A percentile compares a stretch with the other conserved stretches of the same genome.
These are phyloP conservation scores for Poteriospumella lacustris DNA, from an alignment of 108 stramenopile genomes.

Conservation along the genomic window DNA sequence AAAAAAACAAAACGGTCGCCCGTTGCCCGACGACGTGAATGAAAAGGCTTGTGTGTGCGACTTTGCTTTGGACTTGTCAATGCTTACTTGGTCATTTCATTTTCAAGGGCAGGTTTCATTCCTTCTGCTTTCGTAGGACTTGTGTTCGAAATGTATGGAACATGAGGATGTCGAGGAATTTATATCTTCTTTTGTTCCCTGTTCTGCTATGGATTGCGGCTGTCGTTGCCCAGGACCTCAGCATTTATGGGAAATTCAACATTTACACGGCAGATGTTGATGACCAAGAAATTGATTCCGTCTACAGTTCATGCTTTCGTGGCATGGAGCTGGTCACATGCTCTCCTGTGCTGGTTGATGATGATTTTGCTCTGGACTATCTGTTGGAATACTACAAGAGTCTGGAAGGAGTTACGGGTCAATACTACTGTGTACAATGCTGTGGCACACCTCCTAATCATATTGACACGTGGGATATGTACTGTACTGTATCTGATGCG, in stretches of 20 bases:
- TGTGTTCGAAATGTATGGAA: too few species aligned
- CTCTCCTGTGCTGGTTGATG: not conserved
- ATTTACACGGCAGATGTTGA: not conserved
- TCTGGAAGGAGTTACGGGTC: not conserved
- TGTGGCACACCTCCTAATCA: not conserved
- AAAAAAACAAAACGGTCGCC: too few species aligned
- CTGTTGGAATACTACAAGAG: not conserved
- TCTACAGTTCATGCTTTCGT: not conserved
- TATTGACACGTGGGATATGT: not conserved
- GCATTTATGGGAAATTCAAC: not conserved
- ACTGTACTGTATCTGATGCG: not conserved
- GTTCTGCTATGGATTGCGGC: too few species aligned
- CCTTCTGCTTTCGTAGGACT: too few species aligned
- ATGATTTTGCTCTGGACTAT: not conserved
- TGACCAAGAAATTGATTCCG: not conserved
- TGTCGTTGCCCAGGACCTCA: not conserved
- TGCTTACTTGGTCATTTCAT: too few species aligned
- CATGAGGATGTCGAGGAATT: too few species aligned
- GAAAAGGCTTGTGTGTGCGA: too few species aligned
- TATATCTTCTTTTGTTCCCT: too few species aligned
- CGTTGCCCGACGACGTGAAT: too few species aligned
- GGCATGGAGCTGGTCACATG: not conserved
- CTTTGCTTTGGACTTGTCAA: too few species aligned
- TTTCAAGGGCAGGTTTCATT: too few species aligned
- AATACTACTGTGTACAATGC: not conserved